Percentiles rank a stretch among this genome's conserved stretches.
Conservation (phyloP, 257 asterid species). For the Cruciata laevipes region DNA sequence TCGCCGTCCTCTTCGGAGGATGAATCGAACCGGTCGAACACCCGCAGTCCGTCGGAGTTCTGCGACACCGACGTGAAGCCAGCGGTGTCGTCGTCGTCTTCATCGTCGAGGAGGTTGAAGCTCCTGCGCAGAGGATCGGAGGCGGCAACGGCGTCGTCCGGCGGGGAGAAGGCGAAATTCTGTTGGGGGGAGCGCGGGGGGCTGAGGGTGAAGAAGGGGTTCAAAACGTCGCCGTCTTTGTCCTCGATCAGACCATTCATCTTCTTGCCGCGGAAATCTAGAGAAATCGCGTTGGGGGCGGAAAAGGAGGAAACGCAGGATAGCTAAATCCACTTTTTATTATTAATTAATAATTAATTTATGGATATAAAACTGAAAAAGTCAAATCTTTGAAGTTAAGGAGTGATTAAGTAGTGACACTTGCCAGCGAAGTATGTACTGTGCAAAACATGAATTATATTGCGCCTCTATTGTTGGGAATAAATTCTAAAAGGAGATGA, state of each 20-base stretch:
- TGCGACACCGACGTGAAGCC: conserved; percentile 14
- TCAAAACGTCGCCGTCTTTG: conserved; percentile 29
- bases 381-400: not conserved
- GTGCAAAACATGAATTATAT: not conserved
- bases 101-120: conserved; percentile 2
- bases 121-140: not conserved
- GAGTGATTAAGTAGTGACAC: not conserved
- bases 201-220: conserved; percentile 20
- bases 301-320: not conserved
- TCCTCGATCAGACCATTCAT: conserved; percentile 59
- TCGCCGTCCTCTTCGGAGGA: conserved; percentile 65
- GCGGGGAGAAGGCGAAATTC: conserved; percentile 30
- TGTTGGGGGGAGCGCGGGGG: conserved; percentile 23
- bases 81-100: not conserved
- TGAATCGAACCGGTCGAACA: conserved; percentile 79
- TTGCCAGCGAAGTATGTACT: not conserved
- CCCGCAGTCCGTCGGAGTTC: conserved; percentile 36
- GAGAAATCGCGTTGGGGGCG: not conserved
- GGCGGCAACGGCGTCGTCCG: conserved; percentile 22
- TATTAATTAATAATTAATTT: too few relatives aligned
- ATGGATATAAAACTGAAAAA: not conserved
- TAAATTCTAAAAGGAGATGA: too few relatives aligned
- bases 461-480: not conserved
- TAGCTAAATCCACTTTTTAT: not conserved
- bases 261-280: conserved; percentile 24